Base-by-base conservation (phyloP, 129 eudicot species). In the Pulicaria dysenterica region DNA sequence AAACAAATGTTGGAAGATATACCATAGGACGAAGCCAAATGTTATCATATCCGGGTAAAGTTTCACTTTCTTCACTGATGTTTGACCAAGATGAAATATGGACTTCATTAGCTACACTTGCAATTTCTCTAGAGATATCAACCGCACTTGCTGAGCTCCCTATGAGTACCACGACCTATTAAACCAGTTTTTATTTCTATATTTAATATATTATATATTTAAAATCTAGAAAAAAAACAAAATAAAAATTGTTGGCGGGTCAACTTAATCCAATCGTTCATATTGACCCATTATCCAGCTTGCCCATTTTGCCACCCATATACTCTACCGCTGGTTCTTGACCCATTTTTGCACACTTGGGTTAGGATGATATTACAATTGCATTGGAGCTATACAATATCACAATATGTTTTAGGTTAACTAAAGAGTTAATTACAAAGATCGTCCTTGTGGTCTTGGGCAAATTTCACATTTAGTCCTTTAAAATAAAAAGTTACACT, bases 1-100 rank as follows among this genome's bases (percentile, higher is more conserved):
- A 64, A 36, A 11, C 56, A 59, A 70, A 31, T 56, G 49, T 15
- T 11, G 45, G 58, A 57, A 67, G 40, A 47, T 46, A 59, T 81
- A 94, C 99, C 99, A 88, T 94, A 38, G 93, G 69, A 75, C 82
- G 97, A 47, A 88, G 87, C 97, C 96, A 90, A 58, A 94, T 54
- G 55, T 94, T 94, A 8, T 86, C 78, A 58, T 78, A 78, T 67
- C 94, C 87, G 3, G 93, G 82, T 65, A 86, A 59, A 75, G 81
- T 83, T 57, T 73, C 81, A 17, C 13, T 3, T 38, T 63, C 58
- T 34, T 62, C 83, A 3, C 13, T 43, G 5, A 77, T 36, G 53
- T 61, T 67, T 12, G 99, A 94, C 79, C 99, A 70, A 42, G 97
- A 78, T 64, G 96, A 91, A 56, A 94, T 80, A 48, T 90, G 99